Conservation (phyloP, 768 basidiomycete species). For the Hygrocybe punicea region DNA sequence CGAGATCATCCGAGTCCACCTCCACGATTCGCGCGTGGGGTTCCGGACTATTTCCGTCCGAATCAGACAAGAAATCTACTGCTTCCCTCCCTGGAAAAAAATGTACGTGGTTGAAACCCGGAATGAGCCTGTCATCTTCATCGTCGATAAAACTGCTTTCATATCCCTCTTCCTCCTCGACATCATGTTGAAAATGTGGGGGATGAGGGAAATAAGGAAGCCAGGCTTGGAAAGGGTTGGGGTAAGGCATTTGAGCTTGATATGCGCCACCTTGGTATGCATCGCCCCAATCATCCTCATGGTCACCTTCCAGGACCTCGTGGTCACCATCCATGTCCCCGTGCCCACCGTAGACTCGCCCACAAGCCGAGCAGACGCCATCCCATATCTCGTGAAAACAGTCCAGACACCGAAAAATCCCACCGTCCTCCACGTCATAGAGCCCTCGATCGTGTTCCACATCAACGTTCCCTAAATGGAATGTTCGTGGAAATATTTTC, state of each 20-base stretch:
- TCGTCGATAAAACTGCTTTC: conserved; percentile 61
- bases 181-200: conserved; percentile 8
- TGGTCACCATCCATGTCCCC: conserved; percentile 23
- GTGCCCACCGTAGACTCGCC: conserved; percentile 58
- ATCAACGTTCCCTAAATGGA: conserved; percentile 7
- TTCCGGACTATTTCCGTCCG: conserved; percentile 3
- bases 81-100: too few species aligned
- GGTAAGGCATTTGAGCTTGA: too few species aligned
- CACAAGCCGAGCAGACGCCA: conserved; percentile 61
- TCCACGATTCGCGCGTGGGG: background rate
- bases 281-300: too few species aligned
- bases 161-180: conserved; percentile 40
- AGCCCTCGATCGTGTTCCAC: conserved; percentile 39
- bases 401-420: conserved; percentile 69
- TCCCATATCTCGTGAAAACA: conserved; percentile 79
- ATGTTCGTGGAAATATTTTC: conserved; percentile 15
- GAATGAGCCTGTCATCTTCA: conserved; percentile 5
- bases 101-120: background rate
- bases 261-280: too few species aligned
- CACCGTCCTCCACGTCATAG: conserved; percentile 71
- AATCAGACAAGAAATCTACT: background rate
- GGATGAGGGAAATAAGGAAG: conserved; percentile 1
- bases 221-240: conserved; percentile 8
- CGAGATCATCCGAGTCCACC: background rate
- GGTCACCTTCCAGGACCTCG: conserved; percentile 15